Conservation (phyloP, 345 rosid genomes). For the Isatis tinctoria region DNA sequence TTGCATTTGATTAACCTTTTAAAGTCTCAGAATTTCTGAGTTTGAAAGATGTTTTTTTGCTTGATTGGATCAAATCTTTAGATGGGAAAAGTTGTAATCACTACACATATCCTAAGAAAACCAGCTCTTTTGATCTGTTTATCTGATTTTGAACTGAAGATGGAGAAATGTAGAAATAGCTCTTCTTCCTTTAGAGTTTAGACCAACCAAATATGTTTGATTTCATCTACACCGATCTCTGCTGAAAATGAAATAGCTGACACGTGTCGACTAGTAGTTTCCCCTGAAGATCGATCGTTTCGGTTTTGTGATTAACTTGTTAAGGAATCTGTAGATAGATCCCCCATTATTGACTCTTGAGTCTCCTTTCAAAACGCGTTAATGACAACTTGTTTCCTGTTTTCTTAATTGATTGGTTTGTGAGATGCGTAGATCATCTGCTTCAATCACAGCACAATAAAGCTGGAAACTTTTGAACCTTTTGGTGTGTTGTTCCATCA, state of each 20-base stretch:
- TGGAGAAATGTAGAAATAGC: not conserved
- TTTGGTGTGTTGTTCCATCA: slow-evolving; percentile 2
- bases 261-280: not conserved
- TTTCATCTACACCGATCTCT: not conserved
- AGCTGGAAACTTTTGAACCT: not conserved
- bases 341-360: not conserved
- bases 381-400: not conserved
- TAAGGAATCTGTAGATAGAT: slow-evolving; percentile 2
- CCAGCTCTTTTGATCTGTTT: slow-evolving; percentile 7
- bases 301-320: not conserved
- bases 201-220: not conserved
- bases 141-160: not conserved
- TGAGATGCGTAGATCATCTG: not conserved
- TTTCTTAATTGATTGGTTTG: not conserved
- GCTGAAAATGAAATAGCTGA: not conserved
- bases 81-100: not conserved
- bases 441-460: not conserved
- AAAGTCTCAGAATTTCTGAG: not conserved
- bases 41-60: not conserved
- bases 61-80: slow-evolving; percentile 10
- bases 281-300: not conserved
- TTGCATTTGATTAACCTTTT: not conserved
- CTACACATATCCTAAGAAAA: not conserved
- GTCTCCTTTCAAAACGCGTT: not conserved
- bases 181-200: not conserved